Conservation (phyloP, 2,329 filamentous ascomycete genomes). For the Neofusicoccum ribis region DNA sequence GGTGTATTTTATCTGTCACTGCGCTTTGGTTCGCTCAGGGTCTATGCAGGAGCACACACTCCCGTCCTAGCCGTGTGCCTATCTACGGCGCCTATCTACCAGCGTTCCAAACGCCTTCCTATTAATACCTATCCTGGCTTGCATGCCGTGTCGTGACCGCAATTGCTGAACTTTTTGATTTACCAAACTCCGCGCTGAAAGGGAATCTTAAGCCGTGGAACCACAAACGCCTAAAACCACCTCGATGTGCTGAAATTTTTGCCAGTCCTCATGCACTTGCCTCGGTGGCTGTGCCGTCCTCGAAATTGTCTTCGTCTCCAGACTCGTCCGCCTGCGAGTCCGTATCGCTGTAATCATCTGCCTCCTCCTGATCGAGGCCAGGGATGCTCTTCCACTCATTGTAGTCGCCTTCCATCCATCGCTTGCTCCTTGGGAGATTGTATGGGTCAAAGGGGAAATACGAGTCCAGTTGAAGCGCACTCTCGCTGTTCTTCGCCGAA, state of each 20-base stretch:
- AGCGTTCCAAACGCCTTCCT: background rate
- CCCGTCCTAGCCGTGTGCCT: background rate
- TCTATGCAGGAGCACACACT: slow-evolving; percentile 2
- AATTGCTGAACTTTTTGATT: background rate
- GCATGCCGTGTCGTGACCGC: background rate
- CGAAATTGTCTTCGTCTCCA: slow-evolving; percentile 30
- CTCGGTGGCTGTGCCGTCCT: slow-evolving; percentile 25
- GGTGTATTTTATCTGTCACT: background rate
- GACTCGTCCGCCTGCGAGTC: slow-evolving; percentile 28
- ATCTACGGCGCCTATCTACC: background rate
- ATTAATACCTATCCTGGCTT: background rate
- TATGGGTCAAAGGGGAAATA: slow-evolving; percentile 99
- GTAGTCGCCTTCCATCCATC: slow-evolving; percentile 71
- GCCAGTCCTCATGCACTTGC: slow-evolving; percentile 14
- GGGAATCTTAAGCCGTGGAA: slow-evolving; percentile 6
- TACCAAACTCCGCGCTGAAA: slow-evolving; percentile 19
- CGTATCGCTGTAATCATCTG: slow-evolving; percentile 37
- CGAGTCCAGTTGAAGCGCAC: slow-evolving; percentile 81
- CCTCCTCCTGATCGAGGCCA: slow-evolving; percentile 40
- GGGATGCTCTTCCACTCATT: slow-evolving; percentile 40
- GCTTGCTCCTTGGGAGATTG: slow-evolving; percentile 79
- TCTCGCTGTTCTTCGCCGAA: slow-evolving; percentile 64
- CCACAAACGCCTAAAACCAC: background rate
- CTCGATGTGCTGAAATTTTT: background rate
- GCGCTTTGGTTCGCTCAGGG: background rate